These are phyloP conservation scores for Aegilops longissima DNA, from an alignment of 176 grass and related monocot species.

Conservation along the genomic window DNA sequence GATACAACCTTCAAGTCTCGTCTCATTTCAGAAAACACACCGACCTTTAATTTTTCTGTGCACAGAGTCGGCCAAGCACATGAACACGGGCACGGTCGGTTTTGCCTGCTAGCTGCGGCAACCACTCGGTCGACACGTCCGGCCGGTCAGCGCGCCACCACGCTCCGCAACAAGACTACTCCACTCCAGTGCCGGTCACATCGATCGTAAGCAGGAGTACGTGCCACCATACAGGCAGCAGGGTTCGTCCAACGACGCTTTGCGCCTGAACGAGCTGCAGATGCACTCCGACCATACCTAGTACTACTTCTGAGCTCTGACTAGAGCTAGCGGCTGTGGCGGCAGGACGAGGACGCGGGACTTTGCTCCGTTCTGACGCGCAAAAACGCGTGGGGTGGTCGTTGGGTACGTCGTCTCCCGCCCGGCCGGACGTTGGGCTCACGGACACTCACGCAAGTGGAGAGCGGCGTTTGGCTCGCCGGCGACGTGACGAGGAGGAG, in stretches of 20 bases:
- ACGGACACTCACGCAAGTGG: background rate
- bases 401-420: background rate
- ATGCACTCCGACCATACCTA: background rate
- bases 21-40: background rate
- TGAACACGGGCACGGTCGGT: background rate
- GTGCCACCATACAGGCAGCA: background rate
- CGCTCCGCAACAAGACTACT: background rate
- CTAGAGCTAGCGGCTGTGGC: background rate
- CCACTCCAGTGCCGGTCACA: no score
- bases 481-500: background rate
- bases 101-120: background rate
- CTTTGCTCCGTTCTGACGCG: no score
- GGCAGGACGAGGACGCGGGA: no score
- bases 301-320: background rate
- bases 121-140: background rate
- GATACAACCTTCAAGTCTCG: background rate
- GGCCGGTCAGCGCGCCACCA: no score
- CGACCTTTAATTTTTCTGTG: background rate
- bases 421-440: background rate
- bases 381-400: background rate
- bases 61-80: background rate
- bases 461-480: constrained; percentile 22
- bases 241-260: background rate
- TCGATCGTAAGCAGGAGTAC: background rate
- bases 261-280: background rate